Conservation (phyloP, 495 filamentous ascomycete genomes). For the Penicillium macrosclerotiorum region DNA sequence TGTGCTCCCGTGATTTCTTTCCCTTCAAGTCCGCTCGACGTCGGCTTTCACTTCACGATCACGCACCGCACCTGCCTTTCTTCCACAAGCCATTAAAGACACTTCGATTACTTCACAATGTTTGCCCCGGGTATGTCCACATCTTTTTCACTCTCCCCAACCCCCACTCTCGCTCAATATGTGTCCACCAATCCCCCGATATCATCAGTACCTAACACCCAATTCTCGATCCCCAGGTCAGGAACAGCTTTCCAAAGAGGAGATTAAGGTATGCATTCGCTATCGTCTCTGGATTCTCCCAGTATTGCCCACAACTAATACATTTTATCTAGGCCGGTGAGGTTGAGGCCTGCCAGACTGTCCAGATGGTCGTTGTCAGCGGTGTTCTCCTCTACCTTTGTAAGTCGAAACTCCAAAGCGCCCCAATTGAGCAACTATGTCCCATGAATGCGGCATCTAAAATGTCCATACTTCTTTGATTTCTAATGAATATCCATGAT, state of each 20-base stretch:
- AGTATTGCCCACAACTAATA: too few species aligned
- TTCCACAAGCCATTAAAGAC: not conserved
- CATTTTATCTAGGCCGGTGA: slow-evolving; percentile 56
- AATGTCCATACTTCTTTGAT: slow-evolving; percentile 3
- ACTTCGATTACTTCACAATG: slow-evolving; percentile 31
- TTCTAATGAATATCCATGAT: not conserved
- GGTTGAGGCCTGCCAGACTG: slow-evolving; percentile 63
- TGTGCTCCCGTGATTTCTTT: slow-evolving; percentile 37
- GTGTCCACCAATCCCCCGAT: not conserved
- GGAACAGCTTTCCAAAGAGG: slow-evolving; percentile 47
- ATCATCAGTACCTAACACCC: not conserved
- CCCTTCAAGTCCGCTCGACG: slow-evolving; percentile 7
- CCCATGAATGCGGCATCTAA: too few species aligned
- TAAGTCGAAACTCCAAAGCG: slow-evolving; percentile 45
- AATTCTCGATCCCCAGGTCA: slow-evolving; percentile 27
- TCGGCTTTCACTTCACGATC: slow-evolving; percentile 1
- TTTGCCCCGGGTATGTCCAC: slow-evolving; percentile 41
- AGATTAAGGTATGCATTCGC: slow-evolving; percentile 38
- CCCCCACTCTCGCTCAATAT: not conserved
- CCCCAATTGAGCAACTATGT: too few species aligned
- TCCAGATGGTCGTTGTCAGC: slow-evolving; percentile 60
- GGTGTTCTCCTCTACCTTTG: slow-evolving; percentile 78
- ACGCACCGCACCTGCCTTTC: not conserved
- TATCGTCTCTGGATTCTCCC: not conserved
- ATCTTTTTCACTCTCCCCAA: not conserved